Percentiles rank a stretch among this genome's conserved stretches.
These are phyloP conservation scores for Lentinula sp. DNA, from an alignment of 768 basidiomycete species.

Conservation along the genomic window DNA sequence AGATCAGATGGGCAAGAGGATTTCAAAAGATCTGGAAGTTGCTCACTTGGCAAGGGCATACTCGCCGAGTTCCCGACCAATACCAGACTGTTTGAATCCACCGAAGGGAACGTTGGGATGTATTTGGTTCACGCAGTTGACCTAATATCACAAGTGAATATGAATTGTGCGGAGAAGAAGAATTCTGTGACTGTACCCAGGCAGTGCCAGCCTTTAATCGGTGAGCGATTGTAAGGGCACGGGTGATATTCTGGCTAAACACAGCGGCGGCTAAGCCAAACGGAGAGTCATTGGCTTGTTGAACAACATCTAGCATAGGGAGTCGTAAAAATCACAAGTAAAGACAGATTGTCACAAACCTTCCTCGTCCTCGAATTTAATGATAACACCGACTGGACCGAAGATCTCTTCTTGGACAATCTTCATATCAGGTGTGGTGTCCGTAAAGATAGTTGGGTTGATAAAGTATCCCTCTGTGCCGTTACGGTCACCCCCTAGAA, in stretches of 20 bases:
- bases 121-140: constrained; percentile 46
- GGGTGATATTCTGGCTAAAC: constrained; percentile 74
- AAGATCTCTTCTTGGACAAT: constrained; percentile 70
- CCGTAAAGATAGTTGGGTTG: constrained; percentile 60
- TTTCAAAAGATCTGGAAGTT: neutral
- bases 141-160: constrained; percentile 14
- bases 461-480: constrained; percentile 62
- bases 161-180: neutral
- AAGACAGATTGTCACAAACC: constrained; percentile 15
- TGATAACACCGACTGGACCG: constrained; percentile 65
- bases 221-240: constrained; percentile 69
- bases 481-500: constrained; percentile 51
- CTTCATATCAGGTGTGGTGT: constrained; percentile 56
- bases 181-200: constrained; percentile 38
- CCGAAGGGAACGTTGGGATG: constrained; percentile 70
- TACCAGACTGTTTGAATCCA: constrained; percentile 80
- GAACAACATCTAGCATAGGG: constrained; percentile 50
- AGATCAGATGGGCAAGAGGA: neutral
- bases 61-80: constrained; percentile 76
- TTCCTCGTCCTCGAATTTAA: constrained; percentile 58
- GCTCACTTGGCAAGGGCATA: constrained; percentile 62
- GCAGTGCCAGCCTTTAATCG: constrained; percentile 76
- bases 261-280: constrained; percentile 89
- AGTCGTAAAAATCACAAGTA: constrained; percentile 21
- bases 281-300: constrained; percentile 76